Evolutionary conservation across 192 early-diverging fungal genomes (phyloP), one percentile per base, ranked within the genome.

Genomic region (Coemansia sp.): DNA sequence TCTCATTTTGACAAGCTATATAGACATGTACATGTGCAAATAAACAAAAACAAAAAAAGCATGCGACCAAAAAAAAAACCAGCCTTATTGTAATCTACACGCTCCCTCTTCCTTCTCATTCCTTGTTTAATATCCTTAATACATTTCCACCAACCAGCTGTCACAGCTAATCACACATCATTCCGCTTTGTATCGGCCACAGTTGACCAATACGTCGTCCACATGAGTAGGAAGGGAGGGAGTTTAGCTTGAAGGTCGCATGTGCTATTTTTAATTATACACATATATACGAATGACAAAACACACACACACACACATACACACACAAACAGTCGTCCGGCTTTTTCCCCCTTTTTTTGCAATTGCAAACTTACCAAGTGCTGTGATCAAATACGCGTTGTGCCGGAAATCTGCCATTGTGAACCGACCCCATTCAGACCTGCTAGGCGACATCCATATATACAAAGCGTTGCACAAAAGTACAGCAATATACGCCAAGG

Each of bases 401-500:
- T 69, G 59, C 14, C 42, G 55, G 36, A 75, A 75, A 14, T 67
- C 73, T 7, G 51, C 59, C 14, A 57, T 14, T 36, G 78, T 75
- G 30, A 72, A 72, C 5, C 38, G 48, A 12, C 78, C 78, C 78
- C 78, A 81, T 45, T 81, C 69, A 17, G 59, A 67, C 16, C 63
- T 64, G 54, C 78, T 69, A 5, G 62, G 66, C 1, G 73, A 52
- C 30, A 55, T 42, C 11, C 12, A 40, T 22, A 87, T 88, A 71
- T 94, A 95, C 18, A 89, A 11, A 7, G 72, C 56, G 18, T 86
- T 81, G 14, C 84, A 48, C 10, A 89, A 10, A 18, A 89, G 78
- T 17, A 92, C 82, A 4, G 85, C 63, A 29, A 75, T 77, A 55
- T 89, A 91, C 3, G 86, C 85, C 5, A 92, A 71, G 2, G 82